These are phyloP conservation scores for Agaricus blazei DNA, from an alignment of 768 basidiomycete genomes.

Conservation along the genomic window DNA sequence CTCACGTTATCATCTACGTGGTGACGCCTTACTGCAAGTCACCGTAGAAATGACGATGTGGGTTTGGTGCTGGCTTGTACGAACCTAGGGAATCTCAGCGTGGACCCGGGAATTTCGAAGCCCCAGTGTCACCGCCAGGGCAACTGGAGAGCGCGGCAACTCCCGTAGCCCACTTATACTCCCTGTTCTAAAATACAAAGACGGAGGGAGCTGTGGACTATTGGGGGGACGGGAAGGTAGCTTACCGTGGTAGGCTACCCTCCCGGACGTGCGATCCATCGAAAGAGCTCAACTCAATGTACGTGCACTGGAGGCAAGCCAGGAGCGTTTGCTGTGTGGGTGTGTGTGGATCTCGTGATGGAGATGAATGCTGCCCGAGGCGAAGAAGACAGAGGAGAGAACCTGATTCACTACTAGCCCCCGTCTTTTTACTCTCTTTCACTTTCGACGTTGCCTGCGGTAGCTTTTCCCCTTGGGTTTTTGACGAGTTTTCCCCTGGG, in stretches of 20 bases:
- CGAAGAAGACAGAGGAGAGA: too few species aligned
- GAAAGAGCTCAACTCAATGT: background rate
- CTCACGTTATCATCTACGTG: background rate
- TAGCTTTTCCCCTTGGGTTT: conserved; percentile 6
- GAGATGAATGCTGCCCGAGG: too few species aligned
- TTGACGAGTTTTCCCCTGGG: too few species aligned
- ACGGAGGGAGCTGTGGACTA: background rate
- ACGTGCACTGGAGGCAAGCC: background rate
- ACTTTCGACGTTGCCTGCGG: conserved; percentile 9
- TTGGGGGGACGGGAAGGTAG: background rate
- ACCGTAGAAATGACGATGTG: background rate
- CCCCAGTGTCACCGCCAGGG: background rate
- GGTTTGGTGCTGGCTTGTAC: background rate
- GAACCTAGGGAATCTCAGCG: background rate
- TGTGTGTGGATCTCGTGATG: background rate
- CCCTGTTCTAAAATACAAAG: conserved; percentile 1
- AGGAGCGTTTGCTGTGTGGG: background rate
- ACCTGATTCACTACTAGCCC: background rate
- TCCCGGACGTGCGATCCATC: conserved; percentile 2
- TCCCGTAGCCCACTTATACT: background rate
- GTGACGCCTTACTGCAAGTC: background rate
- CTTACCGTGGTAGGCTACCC: conserved; percentile 1
- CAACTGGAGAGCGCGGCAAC: background rate
- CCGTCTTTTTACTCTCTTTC: background rate
- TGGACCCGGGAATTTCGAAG: background rate